Base-by-base conservation (phyloP, 768 basidiomycete species). In the Lactifluus hygrophoroides region DNA sequence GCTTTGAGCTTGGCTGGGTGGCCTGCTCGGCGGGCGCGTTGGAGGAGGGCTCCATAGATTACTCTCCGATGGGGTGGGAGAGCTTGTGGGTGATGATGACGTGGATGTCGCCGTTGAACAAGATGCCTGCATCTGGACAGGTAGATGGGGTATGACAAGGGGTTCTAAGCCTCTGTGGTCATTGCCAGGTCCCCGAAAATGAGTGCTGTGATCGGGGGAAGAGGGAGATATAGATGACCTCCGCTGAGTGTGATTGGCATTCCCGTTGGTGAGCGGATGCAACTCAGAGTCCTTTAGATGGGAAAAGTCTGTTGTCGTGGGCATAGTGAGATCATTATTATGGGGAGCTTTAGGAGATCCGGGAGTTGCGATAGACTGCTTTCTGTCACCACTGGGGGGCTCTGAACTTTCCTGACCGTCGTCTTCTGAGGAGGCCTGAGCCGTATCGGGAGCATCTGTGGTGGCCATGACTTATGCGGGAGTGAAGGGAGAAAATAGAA, bases 41-140 rank as follows among this genome's bases (percentile, higher is more conserved):
- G 85, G 81, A 2, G 85, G 84, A 17, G 76, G 74, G 62, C 83
- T 85, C 67, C 74, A 80, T 71, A 73, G 80, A 60, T 80, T 83
- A 65, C 78, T 80, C 32, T 85, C 84, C 23, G 79, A 80, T 1
- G 72, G 71, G 4, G 80, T 80, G 1, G 83, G 82, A 2, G 77
- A 76, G 63, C 76, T 74, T 68, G 68, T 71, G 55, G 64, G 55
- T 47, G 72, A 66, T 43, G 74, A 70, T 16, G 72, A 74, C 52
- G 74, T 75, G 38, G 76, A 73, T 32, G 66, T 67, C 11, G 70
- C 68, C 43, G 81, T 77, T 14, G 76, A 72, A 27, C 66, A 69
- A 25, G 70, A 69, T 27, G 61, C 58, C 51, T 51, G 54, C 10
- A 43, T 28, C 34, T 68, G 68, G 37, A 66, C 65, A 56, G 62